Evolutionary conservation across 140 eudicot genomes (phyloP).

Genomic region (Flaveria floridana): DNA sequence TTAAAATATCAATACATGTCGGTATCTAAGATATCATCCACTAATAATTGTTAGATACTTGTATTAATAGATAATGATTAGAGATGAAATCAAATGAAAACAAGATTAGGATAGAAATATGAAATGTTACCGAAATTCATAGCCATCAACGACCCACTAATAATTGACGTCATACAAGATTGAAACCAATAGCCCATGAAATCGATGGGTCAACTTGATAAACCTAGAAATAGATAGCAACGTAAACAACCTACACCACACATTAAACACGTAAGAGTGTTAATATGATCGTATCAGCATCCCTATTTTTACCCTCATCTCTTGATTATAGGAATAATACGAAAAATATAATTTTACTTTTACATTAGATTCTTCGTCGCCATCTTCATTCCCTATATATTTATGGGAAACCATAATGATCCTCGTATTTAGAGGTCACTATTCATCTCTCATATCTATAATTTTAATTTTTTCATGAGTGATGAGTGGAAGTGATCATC

Average conservation of each 20-base stretch:
- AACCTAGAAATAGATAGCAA: neutral
- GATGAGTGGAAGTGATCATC: too few species aligned
- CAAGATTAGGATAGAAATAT: neutral
- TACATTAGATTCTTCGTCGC: too few species aligned
- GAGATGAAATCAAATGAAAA: neutral
- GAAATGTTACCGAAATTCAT: neutral
- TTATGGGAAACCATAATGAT: too few species aligned
- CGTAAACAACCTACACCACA: neutral
- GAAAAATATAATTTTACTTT: too few species aligned
- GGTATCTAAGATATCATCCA: too few species aligned
- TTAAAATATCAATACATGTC: too few species aligned
- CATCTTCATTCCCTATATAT: too few species aligned
- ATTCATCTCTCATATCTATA: too few species aligned
- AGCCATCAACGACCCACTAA: neutral
- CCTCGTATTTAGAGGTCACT: too few species aligned
- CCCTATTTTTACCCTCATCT: neutral
- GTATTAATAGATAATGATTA: neutral
- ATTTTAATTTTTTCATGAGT: too few species aligned
- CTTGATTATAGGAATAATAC: too few species aligned
- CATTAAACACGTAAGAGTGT: neutral
- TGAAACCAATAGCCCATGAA: neutral
- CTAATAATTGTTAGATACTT: too few species aligned
- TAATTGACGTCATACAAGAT: neutral
- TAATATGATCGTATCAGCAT: neutral
- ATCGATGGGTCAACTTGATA: neutral